Evolutionary conservation across 768 basidiomycete genomes (phyloP).

Genomic region (Lenzites betulinus): DNA sequence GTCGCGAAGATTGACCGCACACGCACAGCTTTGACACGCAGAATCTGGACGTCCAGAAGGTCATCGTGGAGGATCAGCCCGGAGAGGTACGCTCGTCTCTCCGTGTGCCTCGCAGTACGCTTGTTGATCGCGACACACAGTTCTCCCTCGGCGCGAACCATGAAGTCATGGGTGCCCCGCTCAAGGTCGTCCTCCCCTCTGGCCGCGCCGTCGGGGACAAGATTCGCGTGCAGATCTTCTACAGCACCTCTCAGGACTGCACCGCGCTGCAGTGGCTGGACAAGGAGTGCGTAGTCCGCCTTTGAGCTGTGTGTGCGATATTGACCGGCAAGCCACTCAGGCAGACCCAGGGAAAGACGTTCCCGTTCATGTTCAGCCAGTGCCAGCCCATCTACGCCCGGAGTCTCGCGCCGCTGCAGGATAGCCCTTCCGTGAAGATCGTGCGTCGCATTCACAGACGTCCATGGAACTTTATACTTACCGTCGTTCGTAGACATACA

Average conservation of each 20-base stretch:
- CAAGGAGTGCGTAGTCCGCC: slow-evolving; percentile 54
- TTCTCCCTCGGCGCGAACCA: slow-evolving; percentile 58
- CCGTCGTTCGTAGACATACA: slow-evolving; percentile 83
- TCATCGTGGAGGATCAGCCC: slow-evolving; percentile 51
- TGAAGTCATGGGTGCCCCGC: slow-evolving; percentile 74
- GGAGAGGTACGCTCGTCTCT: slow-evolving; percentile 25
- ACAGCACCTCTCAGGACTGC: slow-evolving; percentile 72
- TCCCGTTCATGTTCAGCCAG: slow-evolving; percentile 90
- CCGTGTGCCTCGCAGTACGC: background rate
- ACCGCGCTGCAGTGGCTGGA: slow-evolving; percentile 88
- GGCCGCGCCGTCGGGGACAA: slow-evolving; percentile 44
- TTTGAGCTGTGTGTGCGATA: background rate
- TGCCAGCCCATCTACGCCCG: slow-evolving; percentile 92
- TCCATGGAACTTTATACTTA: background rate
- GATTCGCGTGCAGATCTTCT: slow-evolving; percentile 55
- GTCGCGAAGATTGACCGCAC: background rate
- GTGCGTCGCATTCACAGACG: slow-evolving; percentile 40
- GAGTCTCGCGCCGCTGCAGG: slow-evolving; percentile 79
- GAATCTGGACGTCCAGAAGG: slow-evolving; percentile 60
- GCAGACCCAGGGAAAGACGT: slow-evolving; percentile 80
- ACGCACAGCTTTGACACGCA: slow-evolving; percentile 68
- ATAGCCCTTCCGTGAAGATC: slow-evolving; percentile 86
- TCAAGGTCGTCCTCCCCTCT: slow-evolving; percentile 59
- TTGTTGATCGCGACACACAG: slow-evolving; percentile 33
- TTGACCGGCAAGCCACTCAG: background rate